Evolutionary conservation across 257 asterid species (phyloP).

Genomic region (Solanum rostratum): DNA sequence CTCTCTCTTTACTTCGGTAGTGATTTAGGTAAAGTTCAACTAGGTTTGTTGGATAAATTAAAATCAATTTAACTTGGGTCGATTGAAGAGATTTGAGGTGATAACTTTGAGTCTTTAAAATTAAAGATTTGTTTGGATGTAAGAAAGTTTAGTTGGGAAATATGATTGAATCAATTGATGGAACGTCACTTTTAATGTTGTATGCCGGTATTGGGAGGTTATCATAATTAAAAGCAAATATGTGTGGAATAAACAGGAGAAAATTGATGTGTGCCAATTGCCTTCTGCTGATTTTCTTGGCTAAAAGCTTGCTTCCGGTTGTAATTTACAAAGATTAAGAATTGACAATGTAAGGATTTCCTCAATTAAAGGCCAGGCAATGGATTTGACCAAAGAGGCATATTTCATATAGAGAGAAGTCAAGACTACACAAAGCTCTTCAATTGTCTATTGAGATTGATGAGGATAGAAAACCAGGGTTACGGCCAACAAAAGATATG

Average conservation of each 20-base stretch:
- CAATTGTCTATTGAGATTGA: conserved; percentile 30
- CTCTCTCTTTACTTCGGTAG: neutral
- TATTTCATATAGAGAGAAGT: conserved; percentile 44
- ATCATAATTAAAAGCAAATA: conserved; percentile 10
- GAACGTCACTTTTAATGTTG: conserved; percentile 50
- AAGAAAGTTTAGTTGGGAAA: conserved; percentile 2
- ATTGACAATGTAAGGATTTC: neutral
- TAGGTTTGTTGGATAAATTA: neutral
- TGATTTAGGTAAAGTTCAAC: neutral
- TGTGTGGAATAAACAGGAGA: conserved; percentile 24
- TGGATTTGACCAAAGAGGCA: conserved; percentile 54
- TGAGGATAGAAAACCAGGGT: conserved; percentile 39
- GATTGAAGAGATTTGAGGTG: neutral
- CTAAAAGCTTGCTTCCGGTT: conserved; percentile 13
- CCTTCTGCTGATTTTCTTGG: conserved; percentile 15
- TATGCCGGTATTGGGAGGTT: conserved; percentile 34
- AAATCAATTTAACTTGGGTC: neutral
- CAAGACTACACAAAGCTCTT: conserved; percentile 33
- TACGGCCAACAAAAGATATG: conserved; percentile 76
- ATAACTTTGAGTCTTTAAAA: conserved; percentile 3
- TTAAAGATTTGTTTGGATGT: neutral
- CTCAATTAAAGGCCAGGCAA: conserved; percentile 48
- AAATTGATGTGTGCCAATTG: conserved; percentile 14
- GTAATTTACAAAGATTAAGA: conserved; percentile 5
- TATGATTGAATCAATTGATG: conserved; percentile 68